phyloP scores from a whole-genome alignment of 2,329 filamentous ascomycete genomes.

The Neofusicoccum sp. region DNA sequence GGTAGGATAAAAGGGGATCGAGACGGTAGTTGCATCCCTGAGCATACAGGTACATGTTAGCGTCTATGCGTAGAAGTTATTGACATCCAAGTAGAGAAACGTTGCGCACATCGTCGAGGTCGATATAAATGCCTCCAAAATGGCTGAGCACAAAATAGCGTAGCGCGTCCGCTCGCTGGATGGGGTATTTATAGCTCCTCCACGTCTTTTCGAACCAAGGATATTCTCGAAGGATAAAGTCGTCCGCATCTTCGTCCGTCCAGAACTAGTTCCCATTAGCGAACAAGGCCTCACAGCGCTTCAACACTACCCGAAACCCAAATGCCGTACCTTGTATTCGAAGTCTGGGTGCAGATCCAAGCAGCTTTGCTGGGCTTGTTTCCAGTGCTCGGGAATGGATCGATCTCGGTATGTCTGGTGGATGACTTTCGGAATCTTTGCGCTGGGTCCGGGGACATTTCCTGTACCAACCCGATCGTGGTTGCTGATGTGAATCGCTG shows the following conservation, averaged over 20 bases:
- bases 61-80: background rate
- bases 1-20: conserved; percentile 27
- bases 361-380: conserved; percentile 66
- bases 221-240: conserved; percentile 26
- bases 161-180: conserved; percentile 32
- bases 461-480: too few relatives aligned
- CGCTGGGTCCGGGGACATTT: too few relatives aligned
- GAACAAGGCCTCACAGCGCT: too few relatives aligned
- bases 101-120: conserved; percentile 27
- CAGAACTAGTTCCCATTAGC: conserved; percentile 19
- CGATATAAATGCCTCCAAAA: conserved; percentile 33
- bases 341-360: conserved; percentile 68
- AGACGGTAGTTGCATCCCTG: conserved; percentile 19
- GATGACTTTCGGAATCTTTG: conserved; percentile 70
- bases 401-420: conserved; percentile 76
- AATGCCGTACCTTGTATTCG: conserved; percentile 65
- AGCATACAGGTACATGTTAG: background rate
- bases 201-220: conserved; percentile 30
- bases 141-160: conserved; percentile 32
- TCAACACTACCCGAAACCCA: background rate
- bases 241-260: conserved; percentile 26
- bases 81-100: conserved; percentile 23
- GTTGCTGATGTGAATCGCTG: background rate
- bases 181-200: conserved; percentile 29
- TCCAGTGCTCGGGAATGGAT: conserved; percentile 68